Percentiles rank a stretch among this genome's conserved stretches.
Evolutionary conservation across 148 eudicot species (phyloP).

Genomic region (Rhododendron molle): DNA sequence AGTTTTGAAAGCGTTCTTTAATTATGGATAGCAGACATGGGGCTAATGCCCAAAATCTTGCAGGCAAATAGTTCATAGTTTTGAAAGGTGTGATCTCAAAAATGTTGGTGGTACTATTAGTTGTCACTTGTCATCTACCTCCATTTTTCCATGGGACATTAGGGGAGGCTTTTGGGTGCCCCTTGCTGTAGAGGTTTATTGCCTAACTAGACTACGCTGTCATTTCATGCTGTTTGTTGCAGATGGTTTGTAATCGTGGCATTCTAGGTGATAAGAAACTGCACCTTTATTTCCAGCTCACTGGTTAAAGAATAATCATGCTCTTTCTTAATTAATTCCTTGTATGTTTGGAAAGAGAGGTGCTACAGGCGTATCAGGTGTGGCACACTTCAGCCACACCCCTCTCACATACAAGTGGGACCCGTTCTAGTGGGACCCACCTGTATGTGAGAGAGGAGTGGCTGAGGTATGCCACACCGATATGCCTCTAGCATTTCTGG

Average conservation of each 20-base stretch:
- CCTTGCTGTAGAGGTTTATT: not conserved
- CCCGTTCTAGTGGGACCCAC: too few relatives aligned
- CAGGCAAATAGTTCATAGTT: not conserved
- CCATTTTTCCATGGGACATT: not conserved
- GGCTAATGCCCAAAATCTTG: not conserved
- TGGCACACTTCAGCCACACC: too few relatives aligned
- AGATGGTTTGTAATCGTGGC: not conserved
- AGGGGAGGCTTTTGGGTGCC: slow-evolving; percentile 2
- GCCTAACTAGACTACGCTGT: not conserved
- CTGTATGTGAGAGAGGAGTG: too few relatives aligned
- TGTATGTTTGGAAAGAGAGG: not conserved
- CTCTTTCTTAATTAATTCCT: not conserved
- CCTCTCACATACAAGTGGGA: too few relatives aligned
- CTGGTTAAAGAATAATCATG: not conserved
- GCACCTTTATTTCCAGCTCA: not conserved
- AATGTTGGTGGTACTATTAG: not conserved
- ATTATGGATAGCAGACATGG: not conserved
- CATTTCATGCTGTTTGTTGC: not conserved
- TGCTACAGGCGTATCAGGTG: too few relatives aligned
- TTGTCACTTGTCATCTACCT: not conserved
- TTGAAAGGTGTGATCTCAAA: not conserved
- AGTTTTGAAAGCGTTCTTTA: not conserved
- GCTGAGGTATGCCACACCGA: too few relatives aligned
- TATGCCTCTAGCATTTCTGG: too few relatives aligned
- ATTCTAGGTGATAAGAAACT: not conserved